phyloP scores from a whole-genome alignment of 208 protist species.

The Trichomonas vaginalis region DNA sequence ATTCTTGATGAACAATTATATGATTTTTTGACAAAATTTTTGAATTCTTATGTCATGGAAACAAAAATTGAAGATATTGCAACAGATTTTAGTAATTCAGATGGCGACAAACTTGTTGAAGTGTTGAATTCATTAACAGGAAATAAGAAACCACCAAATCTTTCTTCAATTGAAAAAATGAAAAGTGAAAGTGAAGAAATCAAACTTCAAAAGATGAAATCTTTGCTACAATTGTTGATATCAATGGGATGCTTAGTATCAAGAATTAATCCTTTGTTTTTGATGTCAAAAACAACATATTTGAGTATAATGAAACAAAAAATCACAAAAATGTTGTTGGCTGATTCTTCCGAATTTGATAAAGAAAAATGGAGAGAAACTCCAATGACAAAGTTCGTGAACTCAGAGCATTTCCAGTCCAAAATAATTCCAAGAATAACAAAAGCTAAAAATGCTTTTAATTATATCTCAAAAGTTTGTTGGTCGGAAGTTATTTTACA shows the following conservation, averaged over 20 bases:
- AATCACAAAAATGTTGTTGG: background rate
- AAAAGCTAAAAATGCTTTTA: background rate
- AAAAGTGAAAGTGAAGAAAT: background rate
- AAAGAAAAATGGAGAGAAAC: background rate
- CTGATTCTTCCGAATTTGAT: background rate
- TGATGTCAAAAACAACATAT: background rate
- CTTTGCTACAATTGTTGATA: background rate
- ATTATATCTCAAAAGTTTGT: background rate
- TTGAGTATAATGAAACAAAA: background rate
- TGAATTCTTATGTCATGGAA: background rate
- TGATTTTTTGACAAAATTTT: background rate
- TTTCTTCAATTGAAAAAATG: background rate
- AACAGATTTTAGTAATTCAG: background rate
- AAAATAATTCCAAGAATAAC: background rate
- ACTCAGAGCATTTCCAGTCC: background rate
- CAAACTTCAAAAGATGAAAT: background rate
- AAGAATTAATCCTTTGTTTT: background rate
- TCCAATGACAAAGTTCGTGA: background rate
- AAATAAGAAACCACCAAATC: background rate
- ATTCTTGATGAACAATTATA: background rate
- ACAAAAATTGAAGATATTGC: background rate
- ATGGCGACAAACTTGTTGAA: background rate
- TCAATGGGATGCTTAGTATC: background rate
- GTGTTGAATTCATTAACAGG: background rate
- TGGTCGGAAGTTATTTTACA: background rate